Conservation (phyloP, 2,329 filamentous ascomycete genomes). For the Pseudocercospora eumusae region DNA sequence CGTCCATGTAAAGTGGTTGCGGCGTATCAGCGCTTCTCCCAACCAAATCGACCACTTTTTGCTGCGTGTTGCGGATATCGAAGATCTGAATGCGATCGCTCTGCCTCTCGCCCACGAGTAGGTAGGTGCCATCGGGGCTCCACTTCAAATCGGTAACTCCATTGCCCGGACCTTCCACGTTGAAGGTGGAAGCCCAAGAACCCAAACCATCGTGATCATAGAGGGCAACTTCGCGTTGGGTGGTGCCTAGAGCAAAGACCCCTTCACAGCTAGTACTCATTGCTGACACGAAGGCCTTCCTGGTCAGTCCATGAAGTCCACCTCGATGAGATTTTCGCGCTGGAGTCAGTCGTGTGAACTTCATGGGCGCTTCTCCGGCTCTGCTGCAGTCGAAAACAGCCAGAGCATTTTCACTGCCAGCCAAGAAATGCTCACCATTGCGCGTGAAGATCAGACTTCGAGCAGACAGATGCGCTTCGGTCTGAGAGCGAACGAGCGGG, state of each 20-base stretch:
- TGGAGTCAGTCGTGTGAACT: conserved; percentile 45
- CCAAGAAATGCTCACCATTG: conserved; percentile 56
- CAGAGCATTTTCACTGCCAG: conserved; percentile 57
- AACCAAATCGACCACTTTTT: conserved; percentile 53
- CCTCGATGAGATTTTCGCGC: conserved; percentile 34
- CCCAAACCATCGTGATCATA: conserved; percentile 55
- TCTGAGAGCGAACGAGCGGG: conserved; percentile 56
- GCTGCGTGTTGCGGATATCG: conserved; percentile 58
- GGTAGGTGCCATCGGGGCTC: conserved; percentile 60
- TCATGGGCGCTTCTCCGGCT: conserved; percentile 50
- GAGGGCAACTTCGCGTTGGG: conserved; percentile 57
- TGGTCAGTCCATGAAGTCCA: conserved; percentile 49
- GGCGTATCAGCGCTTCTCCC: conserved; percentile 51
- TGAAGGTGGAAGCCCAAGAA: conserved; percentile 54
- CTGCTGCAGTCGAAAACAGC: conserved; percentile 58
- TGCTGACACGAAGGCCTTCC: conserved; percentile 59
- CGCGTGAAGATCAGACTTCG: conserved; percentile 57
- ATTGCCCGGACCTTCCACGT: conserved; percentile 44
- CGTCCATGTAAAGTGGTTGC: conserved; percentile 59
- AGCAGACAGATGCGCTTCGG: conserved; percentile 59
- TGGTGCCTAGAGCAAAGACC: conserved; percentile 60
- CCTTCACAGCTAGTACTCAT: conserved; percentile 52
- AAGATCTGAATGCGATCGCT: conserved; percentile 59
- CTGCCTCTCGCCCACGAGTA: conserved; percentile 60
- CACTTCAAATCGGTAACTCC: conserved; percentile 60